Percentiles rank a stretch among this genome's conserved stretches.
Conservation (phyloP, 2,329 filamentous ascomycete species). For the Microcyclospora tardicrescens region DNA sequence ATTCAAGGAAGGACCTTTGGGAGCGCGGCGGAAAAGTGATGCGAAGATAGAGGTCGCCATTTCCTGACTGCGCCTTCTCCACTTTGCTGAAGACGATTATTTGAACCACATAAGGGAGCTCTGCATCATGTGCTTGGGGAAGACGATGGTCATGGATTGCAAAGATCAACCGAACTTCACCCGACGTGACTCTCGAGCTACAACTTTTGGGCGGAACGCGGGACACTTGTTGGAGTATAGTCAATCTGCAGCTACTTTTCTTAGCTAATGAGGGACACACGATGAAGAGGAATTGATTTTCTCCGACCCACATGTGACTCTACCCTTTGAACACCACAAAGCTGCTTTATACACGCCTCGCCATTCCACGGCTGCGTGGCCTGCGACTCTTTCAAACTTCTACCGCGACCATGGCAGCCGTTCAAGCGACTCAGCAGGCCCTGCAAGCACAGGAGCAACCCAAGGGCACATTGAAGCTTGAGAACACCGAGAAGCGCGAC, state of each 20-base stretch:
- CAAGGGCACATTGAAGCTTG: slow-evolving; percentile 52
- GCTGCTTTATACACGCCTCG: slow-evolving; percentile 11
- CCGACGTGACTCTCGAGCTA: no score
- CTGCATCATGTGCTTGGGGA: no score
- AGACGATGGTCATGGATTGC: no score
- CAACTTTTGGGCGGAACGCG: no score
- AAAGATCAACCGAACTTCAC: no score
- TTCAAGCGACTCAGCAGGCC: slow-evolving; percentile 38
- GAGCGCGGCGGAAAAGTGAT: slow-evolving; percentile 13
- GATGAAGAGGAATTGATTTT: no score
- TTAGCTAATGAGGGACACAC: no score
- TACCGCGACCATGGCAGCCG: slow-evolving; percentile 32
- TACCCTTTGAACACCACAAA: slow-evolving; percentile 10
- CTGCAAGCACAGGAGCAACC: slow-evolving; percentile 42
- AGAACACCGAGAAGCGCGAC: slow-evolving; percentile 78
- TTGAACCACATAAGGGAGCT: no score
- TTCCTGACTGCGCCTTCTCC: neutral
- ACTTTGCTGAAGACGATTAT: no score
- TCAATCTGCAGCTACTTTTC: no score
- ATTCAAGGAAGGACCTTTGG: slow-evolving; percentile 7
- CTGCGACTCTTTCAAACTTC: slow-evolving; percentile 12
- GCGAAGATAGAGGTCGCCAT: slow-evolving; percentile 15
- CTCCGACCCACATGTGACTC: no score
- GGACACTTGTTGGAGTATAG: no score
- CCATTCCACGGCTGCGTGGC: slow-evolving; percentile 20